Percentiles rank a stretch among this genome's conserved stretches.
Evolutionary conservation across 139 green algal species (phyloP).

Genomic region (Auxenochlorella pyrenoidosa): DNA sequence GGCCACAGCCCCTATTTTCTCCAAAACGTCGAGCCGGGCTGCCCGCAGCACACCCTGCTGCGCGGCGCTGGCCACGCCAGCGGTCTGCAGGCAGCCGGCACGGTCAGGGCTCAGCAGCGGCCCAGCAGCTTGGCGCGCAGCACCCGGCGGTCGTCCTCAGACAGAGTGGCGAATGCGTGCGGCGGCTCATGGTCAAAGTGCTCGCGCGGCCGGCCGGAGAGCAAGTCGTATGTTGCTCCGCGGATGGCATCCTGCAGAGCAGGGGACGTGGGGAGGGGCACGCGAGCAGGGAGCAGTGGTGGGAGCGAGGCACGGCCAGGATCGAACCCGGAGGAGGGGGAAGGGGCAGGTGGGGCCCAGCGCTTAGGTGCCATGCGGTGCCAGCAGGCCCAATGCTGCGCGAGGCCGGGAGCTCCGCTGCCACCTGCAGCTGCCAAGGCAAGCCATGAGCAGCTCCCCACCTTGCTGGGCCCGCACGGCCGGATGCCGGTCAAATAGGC

Average conservation of each 20-base stretch:
- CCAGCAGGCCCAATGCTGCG: too few relatives aligned
- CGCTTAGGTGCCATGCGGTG: too few relatives aligned
- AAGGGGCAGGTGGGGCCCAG: too few relatives aligned
- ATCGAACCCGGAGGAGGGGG: too few relatives aligned
- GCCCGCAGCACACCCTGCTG: too few relatives aligned
- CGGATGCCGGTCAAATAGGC: slow-evolving; percentile 74
- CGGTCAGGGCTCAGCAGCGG: not conserved
- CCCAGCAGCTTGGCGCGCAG: slow-evolving; percentile 32
- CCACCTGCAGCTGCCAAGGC: too few relatives aligned
- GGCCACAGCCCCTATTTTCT: too few relatives aligned
- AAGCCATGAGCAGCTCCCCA: not conserved
- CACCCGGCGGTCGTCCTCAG: slow-evolving; percentile 13
- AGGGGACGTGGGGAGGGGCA: not conserved
- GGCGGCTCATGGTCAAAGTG: slow-evolving; percentile 51
- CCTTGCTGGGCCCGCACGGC: slow-evolving; percentile 82
- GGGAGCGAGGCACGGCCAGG: too few relatives aligned
- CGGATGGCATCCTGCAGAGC: slow-evolving; percentile 74
- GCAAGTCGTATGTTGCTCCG: slow-evolving; percentile 74
- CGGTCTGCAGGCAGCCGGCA: too few relatives aligned
- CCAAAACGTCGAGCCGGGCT: too few relatives aligned
- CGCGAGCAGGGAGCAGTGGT: not conserved
- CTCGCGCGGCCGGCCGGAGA: slow-evolving; percentile 40
- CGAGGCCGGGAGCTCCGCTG: not conserved
- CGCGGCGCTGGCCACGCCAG: too few relatives aligned
- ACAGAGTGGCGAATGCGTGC: slow-evolving; percentile 49